Evolutionary conservation across 2,329 filamentous ascomycete species (phyloP).

Genomic region (Pseudomassariella vexata): DNA sequence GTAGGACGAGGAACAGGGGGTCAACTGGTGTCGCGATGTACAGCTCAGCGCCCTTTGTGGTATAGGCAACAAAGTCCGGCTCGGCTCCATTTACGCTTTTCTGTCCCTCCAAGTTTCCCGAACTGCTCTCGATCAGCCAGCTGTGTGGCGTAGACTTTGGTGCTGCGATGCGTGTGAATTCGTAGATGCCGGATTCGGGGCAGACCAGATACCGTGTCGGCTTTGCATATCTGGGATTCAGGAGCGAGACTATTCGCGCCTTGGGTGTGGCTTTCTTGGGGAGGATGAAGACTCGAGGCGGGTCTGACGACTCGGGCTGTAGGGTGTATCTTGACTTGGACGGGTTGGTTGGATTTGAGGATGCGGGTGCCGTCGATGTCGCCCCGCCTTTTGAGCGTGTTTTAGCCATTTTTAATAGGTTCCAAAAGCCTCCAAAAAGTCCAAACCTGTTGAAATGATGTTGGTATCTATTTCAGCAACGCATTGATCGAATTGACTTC

Average conservation of each 20-base stretch:
- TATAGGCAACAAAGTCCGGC: constrained; percentile 27
- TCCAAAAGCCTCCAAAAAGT: neutral
- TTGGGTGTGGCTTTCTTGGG: constrained; percentile 47
- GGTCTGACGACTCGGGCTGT: constrained; percentile 31
- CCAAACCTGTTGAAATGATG: no score
- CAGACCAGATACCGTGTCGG: constrained; percentile 58
- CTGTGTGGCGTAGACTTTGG: constrained; percentile 51
- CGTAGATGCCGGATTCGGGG: constrained; percentile 56
- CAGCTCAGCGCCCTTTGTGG: constrained; percentile 66
- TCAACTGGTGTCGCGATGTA: constrained; percentile 81
- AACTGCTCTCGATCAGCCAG: constrained; percentile 44
- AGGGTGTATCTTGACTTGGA: constrained; percentile 36
- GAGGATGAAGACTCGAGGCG: constrained; percentile 55
- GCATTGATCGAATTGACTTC: no score
- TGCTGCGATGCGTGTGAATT: constrained; percentile 54
- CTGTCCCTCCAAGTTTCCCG: constrained; percentile 13
- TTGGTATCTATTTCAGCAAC: no score
- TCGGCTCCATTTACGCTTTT: no score
- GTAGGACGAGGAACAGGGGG: constrained; percentile 75
- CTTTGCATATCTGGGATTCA: constrained; percentile 50
- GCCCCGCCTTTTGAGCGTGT: constrained; percentile 35
- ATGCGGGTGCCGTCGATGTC: constrained; percentile 17
- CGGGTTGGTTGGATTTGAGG: no score
- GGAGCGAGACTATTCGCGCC: constrained; percentile 53
- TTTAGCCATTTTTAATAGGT: constrained; percentile 36